These are phyloP conservation scores for Aspergillus wentii DNA, from an alignment of 495 filamentous ascomycete genomes.

Conservation along the genomic window DNA sequence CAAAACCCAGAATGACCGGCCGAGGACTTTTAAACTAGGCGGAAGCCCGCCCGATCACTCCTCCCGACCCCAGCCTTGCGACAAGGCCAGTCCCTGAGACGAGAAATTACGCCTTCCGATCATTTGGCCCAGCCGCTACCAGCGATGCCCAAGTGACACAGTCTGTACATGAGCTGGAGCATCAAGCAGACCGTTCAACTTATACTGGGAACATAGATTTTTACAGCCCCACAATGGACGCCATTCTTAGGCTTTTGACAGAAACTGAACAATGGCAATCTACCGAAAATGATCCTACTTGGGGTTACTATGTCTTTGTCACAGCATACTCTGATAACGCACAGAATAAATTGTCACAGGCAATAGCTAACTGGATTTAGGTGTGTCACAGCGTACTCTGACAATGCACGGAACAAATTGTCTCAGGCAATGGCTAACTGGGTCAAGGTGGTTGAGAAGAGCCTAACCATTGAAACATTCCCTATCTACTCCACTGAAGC, in stretches of 20 bases:
- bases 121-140: neutral
- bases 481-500: neutral
- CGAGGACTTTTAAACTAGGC: neutral
- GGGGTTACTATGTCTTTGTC: neutral
- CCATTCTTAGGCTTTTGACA: neutral
- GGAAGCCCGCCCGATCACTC: neutral
- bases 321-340: neutral
- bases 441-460: neutral
- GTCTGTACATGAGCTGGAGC: neutral
- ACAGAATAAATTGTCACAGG: neutral
- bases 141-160: neutral
- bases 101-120: neutral
- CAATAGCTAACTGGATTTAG: neutral
- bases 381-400: neutral
- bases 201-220: neutral
- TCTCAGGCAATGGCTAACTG: neutral
- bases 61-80: neutral
- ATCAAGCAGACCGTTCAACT: neutral
- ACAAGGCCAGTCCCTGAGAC: neutral
- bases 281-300: neutral
- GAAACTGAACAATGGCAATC: neutral
- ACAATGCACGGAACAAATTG: neutral
- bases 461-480: neutral
- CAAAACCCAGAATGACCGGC: no score
- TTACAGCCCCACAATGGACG: neutral